These are phyloP conservation scores for Gracilaria caudata DNA, from an alignment of 23 red algal species.

Conservation along the genomic window DNA sequence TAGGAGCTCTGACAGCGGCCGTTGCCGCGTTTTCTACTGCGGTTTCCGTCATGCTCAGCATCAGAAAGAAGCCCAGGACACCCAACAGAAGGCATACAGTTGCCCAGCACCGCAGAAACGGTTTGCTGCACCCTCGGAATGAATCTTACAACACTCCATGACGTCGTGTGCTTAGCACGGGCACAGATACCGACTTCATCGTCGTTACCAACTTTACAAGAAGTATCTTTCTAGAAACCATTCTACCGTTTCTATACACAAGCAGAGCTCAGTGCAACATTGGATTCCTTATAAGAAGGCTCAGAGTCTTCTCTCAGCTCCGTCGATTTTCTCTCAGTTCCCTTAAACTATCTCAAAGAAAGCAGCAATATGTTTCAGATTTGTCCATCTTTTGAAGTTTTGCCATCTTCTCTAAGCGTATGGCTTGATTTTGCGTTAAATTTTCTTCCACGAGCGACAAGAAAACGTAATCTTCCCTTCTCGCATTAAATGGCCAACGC, in stretches of 20 bases:
- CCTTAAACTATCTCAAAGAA: conserved; percentile 21
- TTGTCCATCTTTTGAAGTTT: conserved; percentile 21
- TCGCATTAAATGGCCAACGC: conserved; percentile 7
- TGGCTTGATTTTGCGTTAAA: conserved; percentile 16
- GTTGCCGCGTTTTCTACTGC: background rate
- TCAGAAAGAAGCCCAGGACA: background rate
- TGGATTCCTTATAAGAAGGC: conserved; percentile 14
- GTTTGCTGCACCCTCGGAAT: background rate
- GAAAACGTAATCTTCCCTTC: background rate
- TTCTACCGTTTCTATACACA: conserved; percentile 20
- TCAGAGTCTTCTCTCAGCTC: background rate
- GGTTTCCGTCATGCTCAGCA: background rate
- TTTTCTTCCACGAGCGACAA: conserved; percentile 2
- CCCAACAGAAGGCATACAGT: background rate
- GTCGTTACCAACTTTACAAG: conserved; percentile 5
- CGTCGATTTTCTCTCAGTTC: conserved; percentile 10
- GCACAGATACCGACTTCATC: conserved; percentile 1
- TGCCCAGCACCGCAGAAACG: background rate
- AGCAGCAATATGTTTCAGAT: background rate
- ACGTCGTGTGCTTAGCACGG: background rate
- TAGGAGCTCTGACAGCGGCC: background rate
- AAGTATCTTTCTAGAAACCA: background rate
- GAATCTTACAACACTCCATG: background rate
- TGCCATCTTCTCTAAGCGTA: conserved; percentile 28
- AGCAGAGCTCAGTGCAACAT: background rate